These are phyloP conservation scores for Trifolium dubium DNA, from an alignment of 306 rosid species.

Conservation along the genomic window DNA sequence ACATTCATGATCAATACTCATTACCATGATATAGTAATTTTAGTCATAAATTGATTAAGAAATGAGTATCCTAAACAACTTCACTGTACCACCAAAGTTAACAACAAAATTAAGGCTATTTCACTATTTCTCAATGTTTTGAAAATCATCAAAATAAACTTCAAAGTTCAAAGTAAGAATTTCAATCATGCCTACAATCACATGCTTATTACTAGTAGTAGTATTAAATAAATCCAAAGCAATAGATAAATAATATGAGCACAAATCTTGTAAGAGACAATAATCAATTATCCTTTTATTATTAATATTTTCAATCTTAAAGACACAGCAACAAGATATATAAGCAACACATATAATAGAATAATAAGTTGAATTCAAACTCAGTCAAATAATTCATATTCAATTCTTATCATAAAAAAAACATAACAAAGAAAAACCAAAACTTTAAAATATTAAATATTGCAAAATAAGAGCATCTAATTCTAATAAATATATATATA, in stretches of 20 bases:
- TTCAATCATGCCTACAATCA: slow-evolving; percentile 16
- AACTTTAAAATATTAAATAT: neutral
- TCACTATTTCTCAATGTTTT: slow-evolving; percentile 17
- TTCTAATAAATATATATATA: neutral
- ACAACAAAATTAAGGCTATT: neutral
- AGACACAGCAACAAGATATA: neutral
- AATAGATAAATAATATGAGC: neutral
- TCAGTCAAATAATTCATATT: slow-evolving; percentile 20
- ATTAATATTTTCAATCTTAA: slow-evolving; percentile 15
- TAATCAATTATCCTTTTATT: neutral
- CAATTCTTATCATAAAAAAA: neutral
- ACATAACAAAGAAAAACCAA: neutral
- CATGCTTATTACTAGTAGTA: slow-evolving; percentile 1
- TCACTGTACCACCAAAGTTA: slow-evolving; percentile 6
- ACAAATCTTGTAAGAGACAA: neutral
- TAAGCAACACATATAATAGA: slow-evolving; percentile 4
- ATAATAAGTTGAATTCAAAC: slow-evolving; percentile 30
- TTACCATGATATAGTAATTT: neutral
- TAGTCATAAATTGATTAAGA: neutral
- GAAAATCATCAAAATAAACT: slow-evolving; percentile 22
- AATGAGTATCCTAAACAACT: slow-evolving; percentile 21
- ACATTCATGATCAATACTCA: slow-evolving; percentile 8
- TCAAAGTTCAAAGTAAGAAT: slow-evolving; percentile 4
- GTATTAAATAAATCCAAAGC: slow-evolving; percentile 18
- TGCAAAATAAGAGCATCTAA: neutral